Base-by-base conservation (phyloP, 805 yeast species). In the Nakazawaea ambrosiae region DNA sequence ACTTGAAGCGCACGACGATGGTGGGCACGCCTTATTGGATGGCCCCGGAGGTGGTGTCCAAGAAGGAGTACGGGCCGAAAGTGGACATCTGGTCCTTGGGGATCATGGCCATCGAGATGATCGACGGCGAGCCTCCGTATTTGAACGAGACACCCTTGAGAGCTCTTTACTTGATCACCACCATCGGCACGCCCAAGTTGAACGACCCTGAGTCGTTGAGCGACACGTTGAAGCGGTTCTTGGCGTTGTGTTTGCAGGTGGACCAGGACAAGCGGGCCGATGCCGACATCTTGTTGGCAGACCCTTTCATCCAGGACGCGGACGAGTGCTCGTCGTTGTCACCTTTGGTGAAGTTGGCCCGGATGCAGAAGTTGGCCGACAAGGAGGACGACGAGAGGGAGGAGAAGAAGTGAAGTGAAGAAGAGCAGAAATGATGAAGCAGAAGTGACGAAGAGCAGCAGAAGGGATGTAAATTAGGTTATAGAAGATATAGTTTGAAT, bases 1-100 rank as follows among this genome's bases (percentile, higher is more conserved):
- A 81, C 36, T 69, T 74, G 43, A 82, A 82, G 60, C 69, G 92
- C 42, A 84, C 87, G 22, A 82, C 92, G 3, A 81, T 82, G 90
- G 92, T 82, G 4, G 92, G 92, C 5, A 82, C 92, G 1, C 90
- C 92, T 8, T 82, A 82, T 58, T 82, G 92, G 92, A 82, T 82
- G 92, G 92, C 92, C 0, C 92, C 92, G 1, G 92, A 82, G 57
- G 88, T 82, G 31, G 88, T 82, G 27, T 77, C 75, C 48, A 85
- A 80, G 50, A 80, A 81, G 50, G 87, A 81, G 45, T 82, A 82
- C 51, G 92, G 82, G 34, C 85, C 82, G 36, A 83, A 83, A 54
- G 87, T 82, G 20, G 92, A 82, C 51, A 79, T 83, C 18, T 82
- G 92, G 92, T 78, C 86, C 3, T 60, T 82, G 41, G 92, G 92